Evolutionary conservation across 805 yeast species (phyloP).

Genomic region (Kazachstania bromeliacearum): DNA sequence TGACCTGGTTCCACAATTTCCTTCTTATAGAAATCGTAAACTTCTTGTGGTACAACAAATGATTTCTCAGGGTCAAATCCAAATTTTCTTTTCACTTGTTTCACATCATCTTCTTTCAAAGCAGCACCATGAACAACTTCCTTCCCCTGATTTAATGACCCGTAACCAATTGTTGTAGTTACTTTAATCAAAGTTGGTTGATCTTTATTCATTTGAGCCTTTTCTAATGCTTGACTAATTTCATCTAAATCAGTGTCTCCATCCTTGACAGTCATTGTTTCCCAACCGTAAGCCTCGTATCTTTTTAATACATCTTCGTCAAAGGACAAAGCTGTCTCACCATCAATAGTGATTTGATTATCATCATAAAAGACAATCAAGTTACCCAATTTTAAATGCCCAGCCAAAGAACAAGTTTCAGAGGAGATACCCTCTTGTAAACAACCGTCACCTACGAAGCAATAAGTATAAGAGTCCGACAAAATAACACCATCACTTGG

Average conservation of each 20-base stretch:
- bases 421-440: constrained; percentile 95
- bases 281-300: constrained; percentile 93
- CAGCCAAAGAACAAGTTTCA: constrained; percentile 92
- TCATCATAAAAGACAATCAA: constrained; percentile 94
- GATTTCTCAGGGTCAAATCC: constrained; percentile 83
- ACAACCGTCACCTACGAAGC: constrained; percentile 94
- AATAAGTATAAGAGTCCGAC: constrained; percentile 68
- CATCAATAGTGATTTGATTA: constrained; percentile 94
- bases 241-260: constrained; percentile 74
- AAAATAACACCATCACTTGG: constrained; percentile 52
- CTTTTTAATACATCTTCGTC: constrained; percentile 84
- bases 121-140: constrained; percentile 95
- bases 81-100: constrained; percentile 68
- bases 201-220: constrained; percentile 63
- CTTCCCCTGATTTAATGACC: constrained; percentile 77
- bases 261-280: constrained; percentile 62
- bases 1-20: constrained; percentile 52
- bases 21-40: constrained; percentile 55
- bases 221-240: constrained; percentile 63
- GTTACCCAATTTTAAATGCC: constrained; percentile 88
- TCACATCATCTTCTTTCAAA: constrained; percentile 84
- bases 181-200: constrained; percentile 88
- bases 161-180: constrained; percentile 88
- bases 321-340: constrained; percentile 80
- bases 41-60: constrained; percentile 76